phyloP scores from a whole-genome alignment of 192 early-diverging fungal genomes.

The Spizellomyces punctatus region DNA sequence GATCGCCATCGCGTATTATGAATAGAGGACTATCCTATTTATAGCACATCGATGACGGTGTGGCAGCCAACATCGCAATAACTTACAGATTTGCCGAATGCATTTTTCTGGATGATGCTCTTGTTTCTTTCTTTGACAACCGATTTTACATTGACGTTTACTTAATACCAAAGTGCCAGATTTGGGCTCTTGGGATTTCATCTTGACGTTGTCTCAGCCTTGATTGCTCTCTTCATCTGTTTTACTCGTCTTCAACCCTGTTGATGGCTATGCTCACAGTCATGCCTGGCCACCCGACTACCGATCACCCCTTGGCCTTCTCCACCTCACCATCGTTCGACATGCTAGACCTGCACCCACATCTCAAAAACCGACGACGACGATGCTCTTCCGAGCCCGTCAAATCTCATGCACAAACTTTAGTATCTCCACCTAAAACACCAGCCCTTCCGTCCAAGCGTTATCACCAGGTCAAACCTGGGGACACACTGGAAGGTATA shows the following conservation, averaged over 20 bases:
- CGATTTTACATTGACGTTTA: not conserved
- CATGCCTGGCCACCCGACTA: not conserved
- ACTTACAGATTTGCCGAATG: not conserved
- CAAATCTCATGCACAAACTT: not conserved
- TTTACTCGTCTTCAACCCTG: too few relatives aligned
- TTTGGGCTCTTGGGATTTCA: too few relatives aligned
- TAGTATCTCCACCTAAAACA: not conserved
- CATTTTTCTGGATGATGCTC: not conserved
- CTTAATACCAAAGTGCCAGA: not conserved
- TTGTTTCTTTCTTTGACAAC: not conserved
- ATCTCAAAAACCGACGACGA: not conserved
- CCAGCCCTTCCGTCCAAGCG: not conserved
- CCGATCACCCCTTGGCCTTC: not conserved
- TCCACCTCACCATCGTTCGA: not conserved
- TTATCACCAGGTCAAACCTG: constrained; percentile 6
- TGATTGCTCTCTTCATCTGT: too few relatives aligned
- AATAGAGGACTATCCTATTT: too few relatives aligned
- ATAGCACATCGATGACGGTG: too few relatives aligned
- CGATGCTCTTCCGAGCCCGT: not conserved
- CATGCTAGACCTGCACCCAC: not conserved
- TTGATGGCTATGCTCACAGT: not conserved
- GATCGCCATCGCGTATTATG: too few relatives aligned
- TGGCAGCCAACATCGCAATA: too few relatives aligned
- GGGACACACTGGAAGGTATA: constrained; percentile 17
- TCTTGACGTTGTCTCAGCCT: too few relatives aligned